These are phyloP conservation scores for Colletotrichum lentis DNA, from an alignment of 2,329 filamentous ascomycete genomes.

Conservation along the genomic window DNA sequence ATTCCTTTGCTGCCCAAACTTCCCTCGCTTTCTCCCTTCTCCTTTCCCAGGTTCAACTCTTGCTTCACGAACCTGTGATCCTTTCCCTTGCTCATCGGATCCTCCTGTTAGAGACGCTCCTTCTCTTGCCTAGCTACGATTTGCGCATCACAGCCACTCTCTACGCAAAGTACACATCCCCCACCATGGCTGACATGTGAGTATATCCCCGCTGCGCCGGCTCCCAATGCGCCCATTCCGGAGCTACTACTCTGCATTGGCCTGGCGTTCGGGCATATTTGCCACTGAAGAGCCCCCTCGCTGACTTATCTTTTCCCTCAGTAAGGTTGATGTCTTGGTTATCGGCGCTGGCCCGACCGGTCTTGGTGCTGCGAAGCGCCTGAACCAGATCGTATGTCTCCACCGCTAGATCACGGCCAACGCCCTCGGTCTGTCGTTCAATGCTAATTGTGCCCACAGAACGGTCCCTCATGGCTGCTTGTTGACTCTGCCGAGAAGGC, in stretches of 20 bases:
- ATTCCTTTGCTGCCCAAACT: constrained; percentile 20
- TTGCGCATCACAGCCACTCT: constrained; percentile 12
- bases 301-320: constrained; percentile 49
- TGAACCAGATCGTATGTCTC: constrained; percentile 87
- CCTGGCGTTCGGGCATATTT: neutral
- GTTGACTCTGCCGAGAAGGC: constrained; percentile 91
- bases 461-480: constrained; percentile 94
- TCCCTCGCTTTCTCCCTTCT: neutral
- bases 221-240: neutral
- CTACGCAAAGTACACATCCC: constrained; percentile 20
- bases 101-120: constrained; percentile 4
- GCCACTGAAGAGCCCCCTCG: neutral
- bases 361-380: constrained; percentile 95
- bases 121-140: neutral
- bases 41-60: neutral
- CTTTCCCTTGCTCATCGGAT: constrained; percentile 12
- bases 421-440: constrained; percentile 40
- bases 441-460: constrained; percentile 58
- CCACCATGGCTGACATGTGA: constrained; percentile 45
- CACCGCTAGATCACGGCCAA: constrained; percentile 43
- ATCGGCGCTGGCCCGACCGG: constrained; percentile 98
- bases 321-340: constrained; percentile 94
- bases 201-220: constrained; percentile 2
- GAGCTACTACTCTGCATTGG: neutral
- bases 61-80: constrained; percentile 7